Evolutionary conservation across 225 moss, liverwort and hornwort species (phyloP), one percentile per base, ranked within the genome.

Genomic region (Thuidium tamariscinum): DNA sequence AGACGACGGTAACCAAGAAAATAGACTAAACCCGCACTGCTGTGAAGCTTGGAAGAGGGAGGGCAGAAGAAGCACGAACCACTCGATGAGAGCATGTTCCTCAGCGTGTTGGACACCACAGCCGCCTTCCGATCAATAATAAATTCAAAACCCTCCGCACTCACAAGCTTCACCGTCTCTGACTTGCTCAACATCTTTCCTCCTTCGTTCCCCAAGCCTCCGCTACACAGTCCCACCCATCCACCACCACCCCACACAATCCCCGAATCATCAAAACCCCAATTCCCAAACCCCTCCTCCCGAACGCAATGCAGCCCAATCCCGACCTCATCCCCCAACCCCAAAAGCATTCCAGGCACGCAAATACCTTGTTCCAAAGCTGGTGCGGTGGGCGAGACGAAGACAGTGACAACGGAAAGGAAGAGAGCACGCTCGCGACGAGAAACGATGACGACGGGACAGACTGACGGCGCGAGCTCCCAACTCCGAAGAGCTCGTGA

Each of bases 61-160:
- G 30, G 76, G 66, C 49, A 82, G 63, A 73, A 48, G 57, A n/a
- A 65, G 27, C 25, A 87, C 71, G 73, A 37, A 94, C 96, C 98
- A 55, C 90, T 92, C 41, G 97, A 97, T 22, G 94, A 95, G 73
- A 99, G 93, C 94, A 99, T 95, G 80, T 91, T 97, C 82, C 94
- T 91, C 39, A 99, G 87, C 26, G 93, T 99, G 83, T 96, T 96
- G 80, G 97, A 97, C 22, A 97, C 92, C 12, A 95, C 86, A 16
- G 97, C 98, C 46, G 98, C 97, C 86, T 96, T 96, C 17, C 95
- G 94, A 88, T 97, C 96, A 57, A 96, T 91, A 21, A 97, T 91
- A 69, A 97, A 96, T 87, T 97, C 98, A 68, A 90, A 94, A 29
- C 98, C 98, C 86, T 99, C 98, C 44, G 95, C 96, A 69, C 97